These are phyloP conservation scores for Lentinula edodes DNA, from an alignment of 768 basidiomycete genomes.

Conservation along the genomic window DNA sequence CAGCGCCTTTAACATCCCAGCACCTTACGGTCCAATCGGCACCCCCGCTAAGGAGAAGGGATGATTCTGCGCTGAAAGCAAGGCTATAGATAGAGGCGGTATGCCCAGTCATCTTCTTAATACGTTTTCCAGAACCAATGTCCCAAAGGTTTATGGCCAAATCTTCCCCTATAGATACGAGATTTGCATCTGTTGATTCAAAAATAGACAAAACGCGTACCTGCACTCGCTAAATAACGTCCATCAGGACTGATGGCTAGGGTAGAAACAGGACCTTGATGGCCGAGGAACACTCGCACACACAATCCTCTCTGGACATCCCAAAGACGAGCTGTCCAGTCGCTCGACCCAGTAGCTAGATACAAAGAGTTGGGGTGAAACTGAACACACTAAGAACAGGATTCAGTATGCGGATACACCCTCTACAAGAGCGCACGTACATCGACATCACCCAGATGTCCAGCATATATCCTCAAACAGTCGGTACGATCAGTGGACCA, in stretches of 20 bases:
- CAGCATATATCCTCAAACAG: conserved; percentile 88
- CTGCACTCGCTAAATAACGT: conserved; percentile 86
- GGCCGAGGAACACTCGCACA: conserved; percentile 93
- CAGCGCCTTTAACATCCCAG: conserved; percentile 89
- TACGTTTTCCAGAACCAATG: conserved; percentile 85
- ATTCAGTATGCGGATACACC: not conserved
- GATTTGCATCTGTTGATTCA: not conserved
- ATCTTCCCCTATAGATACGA: conserved; percentile 61
- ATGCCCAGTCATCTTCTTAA: conserved; percentile 97
- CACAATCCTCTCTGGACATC: conserved; percentile 95
- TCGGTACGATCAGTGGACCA: conserved; percentile 93
- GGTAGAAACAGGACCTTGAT: conserved; percentile 82
- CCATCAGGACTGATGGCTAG: conserved; percentile 93
- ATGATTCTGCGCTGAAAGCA: conserved; percentile 88
- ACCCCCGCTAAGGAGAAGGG: conserved; percentile 83
- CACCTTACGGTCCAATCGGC: conserved; percentile 97
- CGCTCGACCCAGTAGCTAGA: conserved; percentile 93
- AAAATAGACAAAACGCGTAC: conserved; percentile 30
- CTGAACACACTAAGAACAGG: conserved; percentile 64
- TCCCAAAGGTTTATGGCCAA: conserved; percentile 96
- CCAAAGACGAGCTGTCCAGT: conserved; percentile 95
- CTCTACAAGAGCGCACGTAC: conserved; percentile 43
- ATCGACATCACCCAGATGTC: conserved; percentile 95
- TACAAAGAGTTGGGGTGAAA: conserved; percentile 99
- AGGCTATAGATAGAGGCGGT: conserved; percentile 85